Percentiles rank a stretch among this genome's conserved stretches.
Conservation (phyloP, 805 yeast species). For the Metschnikowia aberdeeniae region DNA sequence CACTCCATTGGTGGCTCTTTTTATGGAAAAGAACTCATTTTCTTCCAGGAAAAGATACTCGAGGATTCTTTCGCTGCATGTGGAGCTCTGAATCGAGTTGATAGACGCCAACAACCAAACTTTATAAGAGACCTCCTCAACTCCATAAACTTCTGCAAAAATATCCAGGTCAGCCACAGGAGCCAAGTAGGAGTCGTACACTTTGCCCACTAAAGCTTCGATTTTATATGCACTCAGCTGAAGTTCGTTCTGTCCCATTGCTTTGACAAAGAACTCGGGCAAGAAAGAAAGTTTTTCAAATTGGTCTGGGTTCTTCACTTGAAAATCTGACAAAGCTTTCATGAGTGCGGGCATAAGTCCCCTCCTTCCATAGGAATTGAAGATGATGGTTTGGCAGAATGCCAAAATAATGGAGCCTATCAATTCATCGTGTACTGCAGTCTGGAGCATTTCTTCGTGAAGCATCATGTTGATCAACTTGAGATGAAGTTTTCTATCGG, state of each 20-base stretch:
- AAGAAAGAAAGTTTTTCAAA: constrained; percentile 51
- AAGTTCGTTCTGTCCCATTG: constrained; percentile 50
- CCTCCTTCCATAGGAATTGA: constrained; percentile 58
- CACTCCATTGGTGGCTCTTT: constrained; percentile 57
- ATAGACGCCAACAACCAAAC: constrained; percentile 48
- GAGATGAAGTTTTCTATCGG: constrained; percentile 62
- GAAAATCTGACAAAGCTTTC: constrained; percentile 42
- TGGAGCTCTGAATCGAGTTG: constrained; percentile 24
- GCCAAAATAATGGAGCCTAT: constrained; percentile 24
- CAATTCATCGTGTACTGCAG: constrained; percentile 27
- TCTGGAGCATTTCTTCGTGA: constrained; percentile 36
- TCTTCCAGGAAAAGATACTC: constrained; percentile 35
- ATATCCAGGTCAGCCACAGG: constrained; percentile 22
- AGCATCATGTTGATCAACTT: constrained; percentile 49
- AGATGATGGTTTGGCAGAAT: constrained; percentile 43
- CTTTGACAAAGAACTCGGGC: constrained; percentile 42
- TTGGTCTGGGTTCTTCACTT: constrained; percentile 22
- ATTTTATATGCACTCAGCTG: constrained; percentile 53
- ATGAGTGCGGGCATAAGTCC: constrained; percentile 62
- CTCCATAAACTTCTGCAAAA: constrained; percentile 53
- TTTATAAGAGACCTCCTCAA: constrained; percentile 51
- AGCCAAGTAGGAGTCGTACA: constrained; percentile 46
- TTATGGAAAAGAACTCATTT: constrained; percentile 40
- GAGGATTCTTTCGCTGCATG: constrained; percentile 31
- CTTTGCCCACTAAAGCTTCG: constrained; percentile 51